These are phyloP conservation scores for Talaromyces amestolkiae DNA, from an alignment of 2,329 filamentous ascomycete genomes.

Conservation along the genomic window DNA sequence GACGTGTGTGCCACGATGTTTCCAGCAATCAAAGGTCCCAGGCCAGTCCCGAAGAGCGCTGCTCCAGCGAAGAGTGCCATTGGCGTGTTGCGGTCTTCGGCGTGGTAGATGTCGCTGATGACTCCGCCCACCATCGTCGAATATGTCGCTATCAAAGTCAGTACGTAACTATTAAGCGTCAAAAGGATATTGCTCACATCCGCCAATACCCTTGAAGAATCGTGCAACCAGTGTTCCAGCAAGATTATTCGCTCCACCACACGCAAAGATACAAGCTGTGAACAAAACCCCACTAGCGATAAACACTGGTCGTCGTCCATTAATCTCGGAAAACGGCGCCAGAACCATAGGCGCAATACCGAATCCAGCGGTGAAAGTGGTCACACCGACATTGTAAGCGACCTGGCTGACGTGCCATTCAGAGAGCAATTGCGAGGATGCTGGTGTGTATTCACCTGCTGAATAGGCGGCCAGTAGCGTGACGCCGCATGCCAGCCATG, in stretches of 20 bases:
- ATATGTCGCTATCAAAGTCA: slow-evolving; percentile 55
- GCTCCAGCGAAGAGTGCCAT: slow-evolving; percentile 85
- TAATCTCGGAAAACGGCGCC: slow-evolving; percentile 83
- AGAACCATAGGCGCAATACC: slow-evolving; percentile 77
- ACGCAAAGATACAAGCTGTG: slow-evolving; percentile 67
- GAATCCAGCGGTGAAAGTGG: slow-evolving; percentile 78
- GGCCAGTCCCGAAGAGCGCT: slow-evolving; percentile 63
- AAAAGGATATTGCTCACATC: slow-evolving; percentile 52
- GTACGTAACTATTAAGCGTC: slow-evolving; percentile 11
- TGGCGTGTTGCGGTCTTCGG: slow-evolving; percentile 75
- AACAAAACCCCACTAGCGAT: slow-evolving; percentile 70
- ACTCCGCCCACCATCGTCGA: slow-evolving; percentile 92
- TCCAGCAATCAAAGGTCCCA: slow-evolving; percentile 29
- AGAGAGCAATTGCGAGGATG: slow-evolving; percentile 61
- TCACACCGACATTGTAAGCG: slow-evolving; percentile 73
- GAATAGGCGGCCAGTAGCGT: slow-evolving; percentile 77
- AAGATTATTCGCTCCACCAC: slow-evolving; percentile 67
- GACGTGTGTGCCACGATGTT: slow-evolving; percentile 24
- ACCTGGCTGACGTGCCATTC: slow-evolving; percentile 65
- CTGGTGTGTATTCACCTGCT: slow-evolving; percentile 75
- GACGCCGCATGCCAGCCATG: slow-evolving; percentile 71
- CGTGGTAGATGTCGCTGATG: slow-evolving; percentile 79
- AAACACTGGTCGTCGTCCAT: slow-evolving; percentile 81
- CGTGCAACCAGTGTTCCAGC: slow-evolving; percentile 72
- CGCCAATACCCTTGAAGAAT: slow-evolving; percentile 74